phyloP scores from a whole-genome alignment of 2,329 filamentous ascomycete species.

The Penicillium carneum region DNA sequence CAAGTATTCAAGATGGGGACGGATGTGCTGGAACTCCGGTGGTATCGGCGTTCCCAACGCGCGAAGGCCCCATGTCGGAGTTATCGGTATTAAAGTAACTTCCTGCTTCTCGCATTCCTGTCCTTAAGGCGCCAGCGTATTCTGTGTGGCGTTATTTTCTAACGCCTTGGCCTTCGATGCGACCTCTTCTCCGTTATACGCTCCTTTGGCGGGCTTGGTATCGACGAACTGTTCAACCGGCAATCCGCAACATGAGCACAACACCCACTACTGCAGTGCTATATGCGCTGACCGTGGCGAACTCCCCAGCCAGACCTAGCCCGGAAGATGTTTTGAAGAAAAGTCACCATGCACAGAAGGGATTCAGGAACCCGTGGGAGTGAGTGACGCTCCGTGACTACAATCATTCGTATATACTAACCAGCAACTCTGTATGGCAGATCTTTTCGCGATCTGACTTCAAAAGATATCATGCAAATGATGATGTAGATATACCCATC shows the following conservation, averaged over 20 bases:
- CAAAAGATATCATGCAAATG: slow-evolving; percentile 25
- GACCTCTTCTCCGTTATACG: slow-evolving; percentile 22
- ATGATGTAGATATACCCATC: slow-evolving; percentile 29
- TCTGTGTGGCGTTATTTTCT: slow-evolving; percentile 10
- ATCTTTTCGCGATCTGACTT: slow-evolving; percentile 31
- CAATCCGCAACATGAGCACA: slow-evolving; percentile 46
- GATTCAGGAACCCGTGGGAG: slow-evolving; percentile 57
- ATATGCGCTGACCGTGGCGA: slow-evolving; percentile 53
- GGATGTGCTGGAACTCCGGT: background rate
- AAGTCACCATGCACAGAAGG: slow-evolving; percentile 49
- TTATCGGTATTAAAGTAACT: slow-evolving; percentile 32
- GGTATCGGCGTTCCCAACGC: slow-evolving; percentile 15
- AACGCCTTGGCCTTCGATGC: slow-evolving; percentile 11
- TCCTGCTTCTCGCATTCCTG: slow-evolving; percentile 25
- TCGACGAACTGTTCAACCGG: slow-evolving; percentile 22
- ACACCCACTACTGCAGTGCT: slow-evolving; percentile 48
- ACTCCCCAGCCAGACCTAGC: slow-evolving; percentile 41
- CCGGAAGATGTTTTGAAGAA: slow-evolving; percentile 53
- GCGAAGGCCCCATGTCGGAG: slow-evolving; percentile 29
- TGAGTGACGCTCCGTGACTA: slow-evolving; percentile 32
- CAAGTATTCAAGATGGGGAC: background rate
- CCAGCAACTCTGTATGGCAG: slow-evolving; percentile 16
- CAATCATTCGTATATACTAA: slow-evolving; percentile 19
- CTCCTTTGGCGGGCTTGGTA: slow-evolving; percentile 31
- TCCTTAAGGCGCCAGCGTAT: slow-evolving; percentile 2